Evolutionary conservation across 345 rosid species (phyloP), one percentile per base, ranked within the genome.

Genomic region (Mercurialis annua): DNA sequence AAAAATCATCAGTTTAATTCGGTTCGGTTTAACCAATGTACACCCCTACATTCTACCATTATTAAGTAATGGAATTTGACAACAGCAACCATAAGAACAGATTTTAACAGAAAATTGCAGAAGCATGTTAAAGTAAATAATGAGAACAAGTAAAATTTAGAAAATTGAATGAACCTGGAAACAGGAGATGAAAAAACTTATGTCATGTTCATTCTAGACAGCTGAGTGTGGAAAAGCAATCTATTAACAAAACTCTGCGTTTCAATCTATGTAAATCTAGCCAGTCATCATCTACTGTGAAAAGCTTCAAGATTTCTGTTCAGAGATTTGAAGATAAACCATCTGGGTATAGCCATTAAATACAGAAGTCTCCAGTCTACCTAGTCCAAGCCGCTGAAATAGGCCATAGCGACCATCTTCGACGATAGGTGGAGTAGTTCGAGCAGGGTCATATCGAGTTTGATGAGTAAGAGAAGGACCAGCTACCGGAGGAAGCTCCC

Each of bases 381-480:
- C 80, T 62, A 94, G 81, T 55, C 98, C 97, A 9, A 94, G 78
- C 24, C 86, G 77, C 75, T 89, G 87, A 75, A 89, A 91, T 80
- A 86, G 72, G 57, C 92, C 84, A 76, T 75, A 81, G 14, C 78
- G 88, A 23, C 98, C 98, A 79, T 94, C 99, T 81, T 90, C 97
- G 47, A 94, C 97, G 11, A 91, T 76, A 3, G 98, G 99, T 65
- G 80, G 71, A 17, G 85, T 57, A 5, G 87, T 71, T 11, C 98
- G 92, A 71, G 93, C 92, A 46, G 99, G 98, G 68, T 94, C 99
- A 56, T 89, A 94, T 2, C 98, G 83, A 10, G 89, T 84, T 65
- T 94, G 99, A 75, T 91, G 99, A 0, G 98, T 91, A 51, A 94
- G 85, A n/a, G 99, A 94, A 24, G 99, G 98, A 49, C 98, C 97